These are phyloP conservation scores for Cystofilobasidium capitatum DNA, from an alignment of 768 basidiomycete species.

Conservation along the genomic window DNA sequence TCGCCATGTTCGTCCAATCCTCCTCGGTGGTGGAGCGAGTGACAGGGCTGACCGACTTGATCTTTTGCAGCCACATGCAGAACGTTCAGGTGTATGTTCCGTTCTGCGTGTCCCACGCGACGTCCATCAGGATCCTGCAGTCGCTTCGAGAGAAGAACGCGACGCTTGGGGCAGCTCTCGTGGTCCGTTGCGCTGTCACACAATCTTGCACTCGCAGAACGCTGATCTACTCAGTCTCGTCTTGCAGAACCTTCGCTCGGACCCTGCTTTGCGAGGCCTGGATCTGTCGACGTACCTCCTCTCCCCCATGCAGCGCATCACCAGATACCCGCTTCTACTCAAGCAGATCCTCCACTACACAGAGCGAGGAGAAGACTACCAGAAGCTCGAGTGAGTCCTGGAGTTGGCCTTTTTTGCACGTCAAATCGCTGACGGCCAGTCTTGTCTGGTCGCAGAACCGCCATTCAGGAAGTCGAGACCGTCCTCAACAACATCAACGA, in stretches of 20 bases:
- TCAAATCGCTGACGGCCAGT: slow-evolving; percentile 51
- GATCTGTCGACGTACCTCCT: slow-evolving; percentile 86
- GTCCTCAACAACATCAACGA: slow-evolving; percentile 80
- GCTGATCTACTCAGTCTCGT: not conserved
- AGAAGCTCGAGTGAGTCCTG: slow-evolving; percentile 13
- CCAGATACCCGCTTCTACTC: slow-evolving; percentile 65
- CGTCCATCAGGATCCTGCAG: slow-evolving; percentile 65
- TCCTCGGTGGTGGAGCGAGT: not conserved
- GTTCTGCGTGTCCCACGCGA: slow-evolving; percentile 82
- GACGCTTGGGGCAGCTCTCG: slow-evolving; percentile 45
- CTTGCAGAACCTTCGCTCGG: slow-evolving; percentile 60
- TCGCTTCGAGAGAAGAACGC: slow-evolving; percentile 60
- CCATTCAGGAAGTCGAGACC: slow-evolving; percentile 51
- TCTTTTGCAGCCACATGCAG: slow-evolving; percentile 14
- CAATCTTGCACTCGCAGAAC: not conserved
- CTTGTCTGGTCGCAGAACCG: slow-evolving; percentile 40
- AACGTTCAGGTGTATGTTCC: slow-evolving; percentile 44
- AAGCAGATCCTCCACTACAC: slow-evolving; percentile 68
- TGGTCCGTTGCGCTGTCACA: not conserved
- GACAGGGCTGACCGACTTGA: not conserved
- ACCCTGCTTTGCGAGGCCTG: slow-evolving; percentile 64
- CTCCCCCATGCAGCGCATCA: slow-evolving; percentile 93
- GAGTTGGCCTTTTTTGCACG: not conserved
- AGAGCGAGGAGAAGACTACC: slow-evolving; percentile 41
- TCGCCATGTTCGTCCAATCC: slow-evolving; percentile 36